Evolutionary conservation across 768 basidiomycete species (phyloP).

Genomic region (Psilocybe azurescens): DNA sequence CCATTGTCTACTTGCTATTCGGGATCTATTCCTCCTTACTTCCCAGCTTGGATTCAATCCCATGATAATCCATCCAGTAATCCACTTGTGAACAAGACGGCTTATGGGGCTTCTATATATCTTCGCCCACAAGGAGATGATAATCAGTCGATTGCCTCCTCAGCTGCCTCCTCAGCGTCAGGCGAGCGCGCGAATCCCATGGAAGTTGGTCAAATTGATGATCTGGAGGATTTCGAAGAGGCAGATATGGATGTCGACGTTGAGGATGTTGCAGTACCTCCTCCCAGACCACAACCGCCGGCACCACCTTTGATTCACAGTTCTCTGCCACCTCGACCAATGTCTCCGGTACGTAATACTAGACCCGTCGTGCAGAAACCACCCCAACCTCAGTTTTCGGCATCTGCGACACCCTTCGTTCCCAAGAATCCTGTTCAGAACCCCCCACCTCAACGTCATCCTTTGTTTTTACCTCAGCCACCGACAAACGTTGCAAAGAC

Average conservation of each 20-base stretch:
- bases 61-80: not conserved
- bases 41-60: not conserved
- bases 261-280: conserved; percentile 11
- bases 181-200: not conserved
- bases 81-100: conserved; percentile 11
- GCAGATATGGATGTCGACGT: conserved; percentile 27
- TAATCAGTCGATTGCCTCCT: conserved; percentile 30
- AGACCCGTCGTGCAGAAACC: not conserved
- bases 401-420: conserved; percentile 1
- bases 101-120: conserved; percentile 21
- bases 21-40: not conserved
- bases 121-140: conserved; percentile 19
- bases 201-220: conserved; percentile 8
- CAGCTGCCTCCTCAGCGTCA: conserved; percentile 16
- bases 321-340: conserved; percentile 13
- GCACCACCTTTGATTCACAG: conserved; percentile 1
- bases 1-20: too few species aligned
- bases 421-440: conserved; percentile 3
- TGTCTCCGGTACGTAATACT: not conserved
- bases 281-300: not conserved
- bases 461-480: conserved; percentile 9
- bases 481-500: not conserved
- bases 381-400: not conserved
- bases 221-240: conserved; percentile 24
- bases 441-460: conserved; percentile 9